A percentile compares a stretch with the other conserved stretches of the same genome.
phyloP scores from a whole-genome alignment of 2,329 filamentous ascomycete species.

The Ceratocystis papillata region DNA sequence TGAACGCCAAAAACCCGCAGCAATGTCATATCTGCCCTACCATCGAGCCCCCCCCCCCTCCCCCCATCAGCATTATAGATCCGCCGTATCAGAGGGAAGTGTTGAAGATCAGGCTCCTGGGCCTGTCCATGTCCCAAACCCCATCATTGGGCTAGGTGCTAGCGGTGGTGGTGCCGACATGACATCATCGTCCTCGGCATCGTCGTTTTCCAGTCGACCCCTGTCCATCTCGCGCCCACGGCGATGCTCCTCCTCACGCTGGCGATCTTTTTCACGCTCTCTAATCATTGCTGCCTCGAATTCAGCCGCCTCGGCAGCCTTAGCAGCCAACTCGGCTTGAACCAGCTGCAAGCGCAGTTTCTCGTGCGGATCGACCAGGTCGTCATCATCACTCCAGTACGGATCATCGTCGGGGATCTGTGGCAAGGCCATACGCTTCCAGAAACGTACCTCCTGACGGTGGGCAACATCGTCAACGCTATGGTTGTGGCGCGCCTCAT shows the following conservation, averaged over 20 bases:
- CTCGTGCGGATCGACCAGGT: constrained; percentile 50
- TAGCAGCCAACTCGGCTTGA: constrained; percentile 31
- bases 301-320: constrained; percentile 31
- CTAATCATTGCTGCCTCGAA: constrained; percentile 28
- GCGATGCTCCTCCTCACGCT: background rate
- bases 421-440: constrained; percentile 56
- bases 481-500: constrained; percentile 44
- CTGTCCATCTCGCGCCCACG: background rate
- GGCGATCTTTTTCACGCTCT: constrained; percentile 26
- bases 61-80: background rate
- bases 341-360: constrained; percentile 43
- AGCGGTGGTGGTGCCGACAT: constrained; percentile 17
- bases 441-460: constrained; percentile 52
- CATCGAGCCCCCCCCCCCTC: background rate
- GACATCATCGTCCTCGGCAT: background rate
- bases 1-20: background rate
- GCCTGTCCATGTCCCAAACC: constrained; percentile 1
- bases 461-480: constrained; percentile 43
- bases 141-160: constrained; percentile 19
- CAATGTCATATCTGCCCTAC: too few relatives aligned
- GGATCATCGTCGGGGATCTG: constrained; percentile 48
- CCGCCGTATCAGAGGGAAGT: background rate
- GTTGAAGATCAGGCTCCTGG: background rate
- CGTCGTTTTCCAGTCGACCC: background rate
- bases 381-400: constrained; percentile 55